Evolutionary conservation across 1,139 yeast genomes (phyloP).

Genomic region (Saccharomycopsis hybrid): DNA sequence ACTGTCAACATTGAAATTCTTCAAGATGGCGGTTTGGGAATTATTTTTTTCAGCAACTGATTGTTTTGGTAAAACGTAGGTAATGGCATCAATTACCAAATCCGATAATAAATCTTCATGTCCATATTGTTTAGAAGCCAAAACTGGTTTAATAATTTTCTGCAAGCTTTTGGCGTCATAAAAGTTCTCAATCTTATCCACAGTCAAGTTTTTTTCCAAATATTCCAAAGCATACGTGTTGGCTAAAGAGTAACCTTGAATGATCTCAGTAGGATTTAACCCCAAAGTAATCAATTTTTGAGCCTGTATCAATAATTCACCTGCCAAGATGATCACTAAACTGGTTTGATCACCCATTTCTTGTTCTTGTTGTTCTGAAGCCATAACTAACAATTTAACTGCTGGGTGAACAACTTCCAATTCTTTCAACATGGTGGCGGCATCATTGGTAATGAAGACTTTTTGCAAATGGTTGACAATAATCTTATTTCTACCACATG

Average conservation of each 20-base stretch:
- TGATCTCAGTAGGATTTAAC: conserved; percentile 80
- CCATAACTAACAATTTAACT: conserved; percentile 92
- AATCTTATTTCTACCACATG: conserved; percentile 94
- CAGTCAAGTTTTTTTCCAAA: conserved; percentile 52
- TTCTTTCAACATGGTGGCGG: conserved; percentile 92
- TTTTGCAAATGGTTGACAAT: conserved; percentile 81
- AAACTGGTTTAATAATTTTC: conserved; percentile 79
- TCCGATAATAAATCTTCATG: conserved; percentile 69
- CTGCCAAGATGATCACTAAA: conserved; percentile 74
- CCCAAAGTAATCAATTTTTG: conserved; percentile 83
- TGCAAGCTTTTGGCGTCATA: conserved; percentile 49
- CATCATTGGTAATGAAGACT: conserved; percentile 89
- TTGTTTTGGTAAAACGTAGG: conserved; percentile 66
- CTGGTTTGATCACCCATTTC: conserved; percentile 82
- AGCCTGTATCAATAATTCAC: conserved; percentile 78
- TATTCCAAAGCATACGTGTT: conserved; percentile 60
- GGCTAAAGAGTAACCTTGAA: conserved; percentile 85
- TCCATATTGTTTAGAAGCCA: conserved; percentile 92
- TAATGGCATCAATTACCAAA: conserved; percentile 82
- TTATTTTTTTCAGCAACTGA: conserved; percentile 40
- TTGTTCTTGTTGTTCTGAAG: conserved; percentile 91
- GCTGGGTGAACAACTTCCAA: conserved; percentile 96
- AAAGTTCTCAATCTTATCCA: conserved; percentile 57
- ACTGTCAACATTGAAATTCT: conserved; percentile 76
- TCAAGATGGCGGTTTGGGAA: conserved; percentile 27